Conservation (phyloP, 2,329 filamentous ascomycete genomes). For the Botrytis porri region DNA sequence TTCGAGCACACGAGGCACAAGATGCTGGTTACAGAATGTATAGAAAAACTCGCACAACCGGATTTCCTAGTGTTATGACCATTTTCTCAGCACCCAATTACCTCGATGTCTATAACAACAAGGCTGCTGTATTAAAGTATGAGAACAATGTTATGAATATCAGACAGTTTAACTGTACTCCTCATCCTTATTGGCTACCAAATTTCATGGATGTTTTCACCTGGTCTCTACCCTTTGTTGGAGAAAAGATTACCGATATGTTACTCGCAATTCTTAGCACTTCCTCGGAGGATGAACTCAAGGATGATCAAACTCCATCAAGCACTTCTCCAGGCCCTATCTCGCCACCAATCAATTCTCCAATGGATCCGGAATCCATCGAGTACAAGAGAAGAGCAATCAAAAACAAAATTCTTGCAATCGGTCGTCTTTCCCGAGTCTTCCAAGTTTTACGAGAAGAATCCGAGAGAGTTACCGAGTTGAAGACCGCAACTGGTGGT, state of each 20-base stretch:
- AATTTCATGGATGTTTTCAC: constrained; percentile 99
- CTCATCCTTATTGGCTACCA: constrained; percentile 97
- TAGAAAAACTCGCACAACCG: constrained; percentile 94
- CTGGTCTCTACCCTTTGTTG: constrained; percentile 98
- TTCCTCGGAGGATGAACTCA: constrained; percentile 97
- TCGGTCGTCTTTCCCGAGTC: constrained; percentile 91
- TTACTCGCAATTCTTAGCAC: constrained; percentile 97
- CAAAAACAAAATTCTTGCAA: constrained; percentile 99
- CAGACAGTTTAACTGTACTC: constrained; percentile 98
- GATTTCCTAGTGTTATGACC: constrained; percentile 99
- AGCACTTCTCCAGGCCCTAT: constrained; percentile 57
- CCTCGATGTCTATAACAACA: constrained; percentile 99
- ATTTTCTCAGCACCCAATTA: constrained; percentile 99
- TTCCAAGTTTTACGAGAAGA: constrained; percentile 98
- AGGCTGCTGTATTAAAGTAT: constrained; percentile 97
- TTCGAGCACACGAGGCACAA: constrained; percentile 96
- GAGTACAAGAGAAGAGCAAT: constrained; percentile 95
- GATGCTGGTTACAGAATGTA: constrained; percentile 99
- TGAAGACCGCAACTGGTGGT: constrained; percentile 94
- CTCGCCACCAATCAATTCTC: constrained; percentile 65
- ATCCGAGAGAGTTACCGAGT: constrained; percentile 91
- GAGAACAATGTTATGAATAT: constrained; percentile 99
- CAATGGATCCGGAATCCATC: constrained; percentile 73
- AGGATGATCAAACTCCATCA: constrained; percentile 79
- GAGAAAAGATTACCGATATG: constrained; percentile 99